A percentile compares a stretch with the other conserved stretches of the same genome.
phyloP scores from a whole-genome alignment of 192 early-diverging fungal species.

The Podila clonocystis region DNA sequence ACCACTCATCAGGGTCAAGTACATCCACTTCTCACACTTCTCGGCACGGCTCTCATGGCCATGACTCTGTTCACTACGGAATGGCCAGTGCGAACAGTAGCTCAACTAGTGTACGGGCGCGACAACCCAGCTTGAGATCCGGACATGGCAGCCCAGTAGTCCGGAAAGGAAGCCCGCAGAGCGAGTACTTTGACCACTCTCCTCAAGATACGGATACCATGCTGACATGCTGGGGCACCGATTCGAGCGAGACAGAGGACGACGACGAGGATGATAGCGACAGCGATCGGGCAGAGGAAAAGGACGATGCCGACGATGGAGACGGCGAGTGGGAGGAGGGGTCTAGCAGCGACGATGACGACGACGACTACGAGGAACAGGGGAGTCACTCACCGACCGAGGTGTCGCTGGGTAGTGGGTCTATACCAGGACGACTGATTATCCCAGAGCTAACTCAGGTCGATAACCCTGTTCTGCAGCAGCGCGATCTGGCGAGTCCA shows the following conservation, averaged over 20 bases:
- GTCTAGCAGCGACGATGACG: constrained; percentile 25
- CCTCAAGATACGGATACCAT: constrained; percentile 46
- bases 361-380: constrained; percentile 8
- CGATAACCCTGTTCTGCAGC: background rate
- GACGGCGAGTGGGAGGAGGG: constrained; percentile 52
- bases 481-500: background rate
- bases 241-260: constrained; percentile 24
- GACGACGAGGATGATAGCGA: constrained; percentile 22
- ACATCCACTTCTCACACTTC: background rate
- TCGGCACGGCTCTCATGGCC: background rate
- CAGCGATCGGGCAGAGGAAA: constrained; percentile 1
- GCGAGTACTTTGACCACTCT: constrained; percentile 34
- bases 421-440: background rate
- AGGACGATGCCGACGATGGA: constrained; percentile 36
- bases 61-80: background rate
- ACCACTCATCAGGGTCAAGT: constrained; percentile 4
- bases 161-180: constrained; percentile 2
- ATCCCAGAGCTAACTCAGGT: background rate
- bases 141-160: constrained; percentile 4
- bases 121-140: background rate
- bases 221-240: constrained; percentile 47
- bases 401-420: background rate
- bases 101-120: constrained; percentile 6
- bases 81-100: constrained; percentile 20
- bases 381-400: background rate